Evolutionary conservation across 139 green algal genomes (phyloP).

Genomic region (Chlorella sp.): DNA sequence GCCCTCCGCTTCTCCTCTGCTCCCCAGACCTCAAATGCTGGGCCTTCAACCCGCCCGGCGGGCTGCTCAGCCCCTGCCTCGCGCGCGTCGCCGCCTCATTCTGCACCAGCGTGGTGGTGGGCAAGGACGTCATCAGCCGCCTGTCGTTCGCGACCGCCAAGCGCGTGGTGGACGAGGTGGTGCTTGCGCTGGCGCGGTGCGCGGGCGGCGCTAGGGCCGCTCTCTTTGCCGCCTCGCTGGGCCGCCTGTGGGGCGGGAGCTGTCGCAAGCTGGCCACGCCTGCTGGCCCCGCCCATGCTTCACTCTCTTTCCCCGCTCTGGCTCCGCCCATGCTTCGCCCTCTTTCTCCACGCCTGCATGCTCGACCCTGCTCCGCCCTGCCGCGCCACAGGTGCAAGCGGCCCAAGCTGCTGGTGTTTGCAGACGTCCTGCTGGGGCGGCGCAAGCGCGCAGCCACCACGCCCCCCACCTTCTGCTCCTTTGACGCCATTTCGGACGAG

Average conservation of each 20-base stretch:
- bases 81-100: constrained; percentile 30
- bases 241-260: too few species aligned
- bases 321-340: too few species aligned
- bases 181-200: constrained; percentile 53
- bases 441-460: constrained; percentile 1
- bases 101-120: constrained; percentile 57
- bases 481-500: constrained; percentile 27
- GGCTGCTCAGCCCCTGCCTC: constrained; percentile 47
- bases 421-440: constrained; percentile 18
- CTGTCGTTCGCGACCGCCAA: constrained; percentile 40
- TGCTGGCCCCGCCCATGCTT: too few species aligned
- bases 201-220: constrained; percentile 1
- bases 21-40: constrained; percentile 52
- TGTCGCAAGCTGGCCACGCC: too few species aligned
- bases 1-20: neutral
- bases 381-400: constrained; percentile 9
- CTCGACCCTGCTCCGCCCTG: too few species aligned
- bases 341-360: too few species aligned
- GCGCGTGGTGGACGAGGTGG: constrained; percentile 52
- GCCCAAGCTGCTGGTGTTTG: constrained; percentile 19
- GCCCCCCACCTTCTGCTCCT: constrained; percentile 32
- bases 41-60: constrained; percentile 60
- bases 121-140: constrained; percentile 62
- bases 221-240: constrained; percentile 7
- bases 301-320: too few species aligned